Evolutionary conservation across 352 stramenopile genomes (phyloP), one percentile per base, ranked within the genome.

Genomic region (Globisporangium acanthophoron): DNA sequence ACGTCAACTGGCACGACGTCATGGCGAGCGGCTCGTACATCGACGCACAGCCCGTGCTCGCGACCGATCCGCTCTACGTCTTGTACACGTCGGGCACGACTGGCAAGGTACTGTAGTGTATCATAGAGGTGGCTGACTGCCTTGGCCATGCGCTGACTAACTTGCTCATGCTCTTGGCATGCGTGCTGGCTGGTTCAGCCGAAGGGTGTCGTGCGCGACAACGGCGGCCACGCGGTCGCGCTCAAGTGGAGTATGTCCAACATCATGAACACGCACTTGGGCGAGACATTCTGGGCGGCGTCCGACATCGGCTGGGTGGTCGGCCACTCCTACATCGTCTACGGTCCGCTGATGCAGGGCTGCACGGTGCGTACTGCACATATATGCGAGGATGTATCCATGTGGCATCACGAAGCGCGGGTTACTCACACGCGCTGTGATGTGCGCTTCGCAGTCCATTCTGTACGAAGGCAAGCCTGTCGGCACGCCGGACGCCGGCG

Each of bases 391-490:
- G 5, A 8, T 37, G 33, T 37, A 6, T 37, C 33, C 5, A 6
- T 37, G 33, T 37, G 5, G 33, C 33, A 6, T 37, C 33, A 37
- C 12, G 35, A 12, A 13, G 35, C 12, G 35, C 35, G 3, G 33
- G 11, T 44, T 21, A 52, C 20, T 33, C 21, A 29, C 20, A 44
- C 39, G 20, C 33, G 21, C 7, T 47, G 1, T 41, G 21, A 37
- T 0, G 35, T 15, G 8, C 35, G 8, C 21, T 18, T 41, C 49
- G n/a, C 47, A 81, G 74, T 92, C 85, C 7, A 65, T 97, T 59
- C 57, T 97, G 49, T 98, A 93, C 48, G 92, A 96, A 62, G 88
- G 89, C 15, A 97, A 96, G 41, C 90, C 90, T 18, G 78, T 96
- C 48, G 77, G 83, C 43, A 96, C 87, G 29, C 87, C 88, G 2